Evolutionary conservation across 306 rosid species (phyloP).

Genomic region (Amphicarpaea edgeworthii): DNA sequence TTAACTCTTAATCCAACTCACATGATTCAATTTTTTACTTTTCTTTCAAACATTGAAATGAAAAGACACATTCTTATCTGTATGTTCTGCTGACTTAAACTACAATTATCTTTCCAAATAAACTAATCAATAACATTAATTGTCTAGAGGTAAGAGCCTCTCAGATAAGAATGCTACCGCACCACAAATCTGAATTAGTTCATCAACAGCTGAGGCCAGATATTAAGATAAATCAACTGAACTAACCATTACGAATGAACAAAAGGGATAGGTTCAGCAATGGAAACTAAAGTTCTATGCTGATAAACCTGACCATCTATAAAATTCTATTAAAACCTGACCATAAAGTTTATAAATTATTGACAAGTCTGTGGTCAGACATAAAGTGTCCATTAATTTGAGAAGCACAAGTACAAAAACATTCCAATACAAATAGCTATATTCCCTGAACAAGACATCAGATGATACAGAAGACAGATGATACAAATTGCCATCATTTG

Average conservation of each 20-base stretch:
- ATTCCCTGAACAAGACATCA: constrained; percentile 13
- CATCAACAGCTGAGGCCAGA: constrained; percentile 30
- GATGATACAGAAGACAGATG: neutral
- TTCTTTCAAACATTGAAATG: constrained; percentile 27
- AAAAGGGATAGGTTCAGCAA: neutral
- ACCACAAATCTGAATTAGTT: neutral
- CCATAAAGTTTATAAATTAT: no score
- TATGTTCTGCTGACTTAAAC: constrained; percentile 8
- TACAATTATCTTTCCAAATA: constrained; percentile 20
- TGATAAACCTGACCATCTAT: constrained; percentile 23
- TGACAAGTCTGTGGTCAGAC: neutral
- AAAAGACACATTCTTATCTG: constrained; percentile 12
- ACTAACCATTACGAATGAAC: constrained; percentile 12
- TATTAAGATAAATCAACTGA: constrained; percentile 12
- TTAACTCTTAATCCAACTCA: constrained; percentile 14
- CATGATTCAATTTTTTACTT: neutral
- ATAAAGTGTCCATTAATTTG: constrained; percentile 31
- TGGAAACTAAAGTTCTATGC: neutral
- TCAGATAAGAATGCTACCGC: constrained; percentile 25
- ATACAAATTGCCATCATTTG: constrained; percentile 32
- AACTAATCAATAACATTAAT: neutral
- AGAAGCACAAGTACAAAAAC: constrained; percentile 1
- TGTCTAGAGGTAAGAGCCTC: constrained; percentile 30
- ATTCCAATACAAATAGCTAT: constrained; percentile 26
- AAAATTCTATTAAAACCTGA: neutral